Conservation (phyloP, 2,329 filamentous ascomycete genomes). For the Thielaviopsis ethacetica region DNA sequence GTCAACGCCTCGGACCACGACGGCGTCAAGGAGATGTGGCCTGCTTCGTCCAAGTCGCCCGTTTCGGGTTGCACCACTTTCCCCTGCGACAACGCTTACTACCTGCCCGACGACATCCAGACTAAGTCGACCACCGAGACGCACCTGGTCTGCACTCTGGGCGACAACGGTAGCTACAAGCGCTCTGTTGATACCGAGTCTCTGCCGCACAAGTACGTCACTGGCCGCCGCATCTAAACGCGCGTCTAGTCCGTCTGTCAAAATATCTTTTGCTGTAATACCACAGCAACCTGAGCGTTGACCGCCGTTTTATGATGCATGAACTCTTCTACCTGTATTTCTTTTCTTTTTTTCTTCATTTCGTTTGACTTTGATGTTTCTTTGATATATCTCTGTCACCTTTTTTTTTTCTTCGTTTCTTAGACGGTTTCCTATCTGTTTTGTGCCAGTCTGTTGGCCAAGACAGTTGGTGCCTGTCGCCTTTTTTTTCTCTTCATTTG, state of each 20-base stretch:
- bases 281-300: not conserved
- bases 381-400: not conserved
- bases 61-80: conserved; percentile 35
- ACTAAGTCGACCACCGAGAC: conserved; percentile 33
- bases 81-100: conserved; percentile 39
- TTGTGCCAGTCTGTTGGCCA: too few species aligned
- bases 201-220: conserved; percentile 9
- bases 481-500: too few species aligned
- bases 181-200: conserved; percentile 6
- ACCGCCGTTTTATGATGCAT: conserved; percentile 6
- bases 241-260: not conserved
- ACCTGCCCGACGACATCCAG: conserved; percentile 35
- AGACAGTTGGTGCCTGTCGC: too few species aligned
- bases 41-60: conserved; percentile 20
- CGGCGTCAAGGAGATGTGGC: conserved; percentile 40
- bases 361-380: not conserved
- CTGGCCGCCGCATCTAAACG: conserved; percentile 1
- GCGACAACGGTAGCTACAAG: conserved; percentile 15
- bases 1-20: conserved; percentile 31
- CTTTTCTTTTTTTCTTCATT: not conserved
- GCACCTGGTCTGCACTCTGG: conserved; percentile 36
- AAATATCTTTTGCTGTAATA: not conserved
- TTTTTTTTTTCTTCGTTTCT: too few species aligned
- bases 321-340: conserved; percentile 3
- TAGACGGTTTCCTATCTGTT: too few species aligned